Percentiles rank a stretch among this genome's conserved stretches.
phyloP scores from a whole-genome alignment of 1,284 basidiomycete species.

The Ustilago loliicola region DNA sequence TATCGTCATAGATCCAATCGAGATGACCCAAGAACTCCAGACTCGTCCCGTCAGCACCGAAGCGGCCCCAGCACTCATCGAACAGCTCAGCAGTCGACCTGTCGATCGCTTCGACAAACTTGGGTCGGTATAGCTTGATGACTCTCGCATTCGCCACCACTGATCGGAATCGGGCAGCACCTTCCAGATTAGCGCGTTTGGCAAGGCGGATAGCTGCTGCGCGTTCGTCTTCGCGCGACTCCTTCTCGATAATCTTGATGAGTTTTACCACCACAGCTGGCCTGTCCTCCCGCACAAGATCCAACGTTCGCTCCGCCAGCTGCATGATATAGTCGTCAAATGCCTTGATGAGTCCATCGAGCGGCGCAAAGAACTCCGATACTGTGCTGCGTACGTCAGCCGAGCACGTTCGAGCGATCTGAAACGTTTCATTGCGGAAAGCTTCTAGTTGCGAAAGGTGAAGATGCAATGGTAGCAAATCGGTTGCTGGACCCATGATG shows the following conservation, averaged over 20 bases:
- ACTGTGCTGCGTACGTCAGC: constrained; percentile 79
- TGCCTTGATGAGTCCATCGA: constrained; percentile 82
- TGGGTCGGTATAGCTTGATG: constrained; percentile 95
- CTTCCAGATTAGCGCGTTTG: constrained; percentile 83
- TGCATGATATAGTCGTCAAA: constrained; percentile 91
- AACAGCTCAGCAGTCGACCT: constrained; percentile 83
- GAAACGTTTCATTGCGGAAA: constrained; percentile 80
- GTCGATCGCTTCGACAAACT: constrained; percentile 84
- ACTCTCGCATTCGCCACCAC: constrained; percentile 77
- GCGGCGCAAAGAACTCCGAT: constrained; percentile 85
- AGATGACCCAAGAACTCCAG: constrained; percentile 83
- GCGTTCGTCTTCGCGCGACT: constrained; percentile 94
- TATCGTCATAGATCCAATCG: constrained; percentile 93
- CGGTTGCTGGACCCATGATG: constrained; percentile 82
- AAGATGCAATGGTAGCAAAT: constrained; percentile 90
- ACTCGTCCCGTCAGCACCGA: constrained; percentile 76
- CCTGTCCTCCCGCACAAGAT: constrained; percentile 81
- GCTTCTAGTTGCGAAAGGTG: constrained; percentile 88
- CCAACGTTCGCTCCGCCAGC: constrained; percentile 82
- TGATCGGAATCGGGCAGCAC: constrained; percentile 63
- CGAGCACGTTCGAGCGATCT: constrained; percentile 75
- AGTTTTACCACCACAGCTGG: constrained; percentile 88
- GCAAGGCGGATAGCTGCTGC: constrained; percentile 93
- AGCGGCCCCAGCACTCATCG: constrained; percentile 77
- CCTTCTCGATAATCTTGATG: constrained; percentile 92